Percentiles rank a stretch among this genome's conserved stretches.
Conservation (phyloP, 108 stramenopile species). For the Stephanodiscus triporus region DNA sequence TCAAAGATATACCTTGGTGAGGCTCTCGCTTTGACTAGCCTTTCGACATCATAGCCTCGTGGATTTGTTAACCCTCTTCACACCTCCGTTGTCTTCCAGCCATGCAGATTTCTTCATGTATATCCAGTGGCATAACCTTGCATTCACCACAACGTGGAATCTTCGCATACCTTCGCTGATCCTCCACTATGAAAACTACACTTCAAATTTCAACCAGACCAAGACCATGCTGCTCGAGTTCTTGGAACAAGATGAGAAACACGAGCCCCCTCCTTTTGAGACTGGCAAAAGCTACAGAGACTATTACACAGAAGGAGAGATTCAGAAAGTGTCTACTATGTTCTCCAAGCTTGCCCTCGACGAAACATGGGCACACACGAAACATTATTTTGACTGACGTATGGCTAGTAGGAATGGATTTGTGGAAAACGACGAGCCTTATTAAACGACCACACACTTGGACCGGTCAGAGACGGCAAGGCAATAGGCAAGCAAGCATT, state of each 20-base stretch:
- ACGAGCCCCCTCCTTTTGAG: constrained; percentile 39
- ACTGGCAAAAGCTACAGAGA: constrained; percentile 56
- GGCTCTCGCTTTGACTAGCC: not conserved
- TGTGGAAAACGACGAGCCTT: too few species aligned
- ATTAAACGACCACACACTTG: too few species aligned
- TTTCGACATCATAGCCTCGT: not conserved
- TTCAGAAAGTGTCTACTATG: constrained; percentile 21
- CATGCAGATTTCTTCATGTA: constrained; percentile 78
- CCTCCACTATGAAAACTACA: constrained; percentile 84
- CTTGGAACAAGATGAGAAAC: constrained; percentile 44
- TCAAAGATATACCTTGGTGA: constrained; percentile 56
- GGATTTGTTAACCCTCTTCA: not conserved
- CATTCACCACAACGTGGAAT: constrained; percentile 53
- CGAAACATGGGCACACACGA: constrained; percentile 41
- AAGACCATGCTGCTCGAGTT: constrained; percentile 59
- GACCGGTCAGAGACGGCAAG: too few species aligned
- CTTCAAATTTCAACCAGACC: constrained; percentile 52
- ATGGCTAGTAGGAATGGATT: not conserved
- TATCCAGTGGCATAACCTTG: constrained; percentile 86
- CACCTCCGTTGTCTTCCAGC: constrained; percentile 5
- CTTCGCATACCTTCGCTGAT: constrained; percentile 59
- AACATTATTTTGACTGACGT: constrained; percentile 37
- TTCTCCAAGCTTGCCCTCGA: constrained; percentile 37
- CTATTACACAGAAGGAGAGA: constrained; percentile 46
- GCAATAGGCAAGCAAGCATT: too few species aligned